Evolutionary conservation across 1,139 yeast species (phyloP).

Genomic region (Blastobotrys serpentis): DNA sequence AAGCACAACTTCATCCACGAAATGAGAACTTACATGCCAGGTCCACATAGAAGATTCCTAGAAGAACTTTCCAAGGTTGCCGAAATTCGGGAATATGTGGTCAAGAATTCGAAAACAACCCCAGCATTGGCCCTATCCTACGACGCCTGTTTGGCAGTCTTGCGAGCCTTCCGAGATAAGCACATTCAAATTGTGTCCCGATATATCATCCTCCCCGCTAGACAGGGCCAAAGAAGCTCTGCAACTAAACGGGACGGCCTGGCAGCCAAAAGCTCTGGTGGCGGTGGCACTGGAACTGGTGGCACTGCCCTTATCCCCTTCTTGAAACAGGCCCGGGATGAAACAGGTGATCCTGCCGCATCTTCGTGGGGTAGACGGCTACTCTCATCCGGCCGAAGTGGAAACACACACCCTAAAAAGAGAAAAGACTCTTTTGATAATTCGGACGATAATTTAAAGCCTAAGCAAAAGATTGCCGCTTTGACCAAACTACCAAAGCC

Average conservation of each 20-base stretch:
- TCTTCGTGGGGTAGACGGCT: constrained; percentile 84
- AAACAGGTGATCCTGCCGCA: constrained; percentile 89
- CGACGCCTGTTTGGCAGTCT: constrained; percentile 89
- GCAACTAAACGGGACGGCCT: constrained; percentile 38
- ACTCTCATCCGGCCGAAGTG: constrained; percentile 36
- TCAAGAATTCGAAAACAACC: constrained; percentile 41
- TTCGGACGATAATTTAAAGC: constrained; percentile 19
- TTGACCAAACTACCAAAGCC: constrained; percentile 17
- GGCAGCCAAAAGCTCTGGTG: constrained; percentile 50
- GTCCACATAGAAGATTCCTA: constrained; percentile 73
- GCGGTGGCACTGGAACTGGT: constrained; percentile 93
- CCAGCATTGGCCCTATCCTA: constrained; percentile 68
- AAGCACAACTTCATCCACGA: constrained; percentile 69
- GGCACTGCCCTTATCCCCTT: constrained; percentile 91
- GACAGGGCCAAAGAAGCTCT: constrained; percentile 33
- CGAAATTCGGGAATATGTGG: constrained; percentile 63
- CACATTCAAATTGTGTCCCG: constrained; percentile 91
- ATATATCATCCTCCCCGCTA: constrained; percentile 76
- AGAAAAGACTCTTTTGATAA: constrained; percentile 24
- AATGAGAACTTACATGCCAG: constrained; percentile 90
- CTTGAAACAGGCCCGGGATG: constrained; percentile 92
- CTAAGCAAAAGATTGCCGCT: constrained; percentile 9
- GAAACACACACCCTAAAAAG: neutral
- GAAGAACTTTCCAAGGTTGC: constrained; percentile 56
- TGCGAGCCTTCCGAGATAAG: constrained; percentile 84